Conservation (phyloP, 2,329 filamentous ascomycete species). For the Pyrenochaeta sp. region DNA sequence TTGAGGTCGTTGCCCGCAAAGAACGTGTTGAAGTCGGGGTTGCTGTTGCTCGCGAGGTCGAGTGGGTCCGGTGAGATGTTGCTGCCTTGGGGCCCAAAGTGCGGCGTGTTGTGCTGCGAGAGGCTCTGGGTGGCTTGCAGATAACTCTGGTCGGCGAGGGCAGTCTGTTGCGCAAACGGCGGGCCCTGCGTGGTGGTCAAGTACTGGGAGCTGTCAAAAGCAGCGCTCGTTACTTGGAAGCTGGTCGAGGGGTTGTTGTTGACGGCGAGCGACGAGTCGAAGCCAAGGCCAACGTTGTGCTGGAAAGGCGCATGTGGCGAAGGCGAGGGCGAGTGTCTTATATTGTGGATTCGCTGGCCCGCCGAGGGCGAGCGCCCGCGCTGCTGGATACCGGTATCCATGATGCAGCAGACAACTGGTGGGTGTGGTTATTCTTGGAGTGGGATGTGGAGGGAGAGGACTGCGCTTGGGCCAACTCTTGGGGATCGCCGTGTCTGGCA, state of each 20-base stretch:
- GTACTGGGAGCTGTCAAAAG: constrained; percentile 47
- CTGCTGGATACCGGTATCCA: constrained; percentile 51
- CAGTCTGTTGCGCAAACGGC: constrained; percentile 52
- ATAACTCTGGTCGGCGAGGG: constrained; percentile 54
- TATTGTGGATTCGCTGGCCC: constrained; percentile 64
- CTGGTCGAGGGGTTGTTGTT: constrained; percentile 41
- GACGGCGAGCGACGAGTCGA: constrained; percentile 58
- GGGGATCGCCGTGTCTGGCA: constrained; percentile 11
- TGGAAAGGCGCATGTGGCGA: constrained; percentile 65
- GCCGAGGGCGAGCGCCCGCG: constrained; percentile 71
- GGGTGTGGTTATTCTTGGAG: constrained; percentile 44
- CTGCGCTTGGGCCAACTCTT: constrained; percentile 34
- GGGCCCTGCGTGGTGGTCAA: constrained; percentile 58
- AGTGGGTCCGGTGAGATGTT: constrained; percentile 48
- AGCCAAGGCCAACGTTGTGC: constrained; percentile 65
- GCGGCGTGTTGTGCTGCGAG: constrained; percentile 65
- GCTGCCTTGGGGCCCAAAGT: constrained; percentile 51
- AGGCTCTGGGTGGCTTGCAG: constrained; percentile 49
- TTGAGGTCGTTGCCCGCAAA: constrained; percentile 65
- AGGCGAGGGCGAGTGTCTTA: constrained; percentile 73
- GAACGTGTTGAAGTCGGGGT: constrained; percentile 55
- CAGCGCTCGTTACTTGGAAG: constrained; percentile 41
- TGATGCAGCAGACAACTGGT: constrained; percentile 59
- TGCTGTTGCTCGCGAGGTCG: constrained; percentile 39
- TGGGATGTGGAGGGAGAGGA: constrained; percentile 18